Percentiles rank a stretch among this genome's conserved stretches.
phyloP scores from a whole-genome alignment of 2,329 filamentous ascomycete species.

The Onygena corvina region DNA sequence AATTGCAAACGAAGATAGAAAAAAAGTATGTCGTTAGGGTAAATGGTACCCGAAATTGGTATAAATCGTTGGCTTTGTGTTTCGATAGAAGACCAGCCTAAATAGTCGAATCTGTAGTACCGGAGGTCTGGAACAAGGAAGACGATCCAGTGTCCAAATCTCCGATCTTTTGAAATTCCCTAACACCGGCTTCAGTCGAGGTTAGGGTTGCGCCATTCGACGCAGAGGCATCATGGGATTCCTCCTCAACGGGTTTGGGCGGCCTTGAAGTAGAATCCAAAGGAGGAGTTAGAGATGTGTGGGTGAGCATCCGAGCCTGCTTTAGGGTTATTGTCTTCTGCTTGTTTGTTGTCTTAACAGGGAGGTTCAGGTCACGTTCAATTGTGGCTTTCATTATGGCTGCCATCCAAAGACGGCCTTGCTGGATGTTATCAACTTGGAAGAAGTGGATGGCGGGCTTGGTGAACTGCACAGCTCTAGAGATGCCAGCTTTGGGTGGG shows the following conservation, averaged over 20 bases:
- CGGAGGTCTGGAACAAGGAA: slow-evolving; percentile 22
- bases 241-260: not conserved
- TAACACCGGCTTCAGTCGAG: slow-evolving; percentile 3
- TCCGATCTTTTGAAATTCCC: slow-evolving; percentile 15
- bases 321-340: slow-evolving; percentile 90
- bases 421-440: slow-evolving; percentile 77
- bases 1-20: not conserved
- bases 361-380: slow-evolving; percentile 66
- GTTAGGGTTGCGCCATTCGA: slow-evolving; percentile 2
- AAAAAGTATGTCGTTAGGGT: not conserved
- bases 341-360: slow-evolving; percentile 79
- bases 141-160: slow-evolving; percentile 20
- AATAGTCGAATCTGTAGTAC: slow-evolving; percentile 17
- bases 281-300: slow-evolving; percentile 62
- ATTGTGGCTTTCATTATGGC: slow-evolving; percentile 98
- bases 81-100: not conserved
- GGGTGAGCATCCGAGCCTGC: slow-evolving; percentile 76
- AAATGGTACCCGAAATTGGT: not conserved
- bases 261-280: slow-evolving; percentile 35
- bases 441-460: slow-evolving; percentile 97
- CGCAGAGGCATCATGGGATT: not conserved
- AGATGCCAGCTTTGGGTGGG: slow-evolving; percentile 74
- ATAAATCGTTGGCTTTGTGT: not conserved
- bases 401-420: slow-evolving; percentile 94
- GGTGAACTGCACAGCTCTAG: slow-evolving; percentile 89